A percentile compares a stretch with the other conserved stretches of the same genome.
Evolutionary conservation across 345 rosid species (phyloP).

Genomic region (Gossypium sturtianum): DNA sequence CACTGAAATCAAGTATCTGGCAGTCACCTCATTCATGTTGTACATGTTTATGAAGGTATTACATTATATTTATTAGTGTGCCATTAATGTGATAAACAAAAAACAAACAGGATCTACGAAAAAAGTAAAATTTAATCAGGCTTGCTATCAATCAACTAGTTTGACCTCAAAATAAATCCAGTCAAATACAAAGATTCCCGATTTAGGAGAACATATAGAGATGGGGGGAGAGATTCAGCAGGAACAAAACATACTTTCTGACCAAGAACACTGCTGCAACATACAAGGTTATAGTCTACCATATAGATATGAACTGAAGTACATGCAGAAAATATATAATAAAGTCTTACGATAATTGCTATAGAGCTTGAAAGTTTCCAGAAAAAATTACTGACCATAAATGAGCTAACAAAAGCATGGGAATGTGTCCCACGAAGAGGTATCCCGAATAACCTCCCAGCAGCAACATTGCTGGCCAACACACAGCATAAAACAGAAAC

Average conservation of each 20-base stretch:
- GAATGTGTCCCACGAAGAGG: slow-evolving; percentile 98
- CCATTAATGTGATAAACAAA: background rate
- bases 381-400: slow-evolving; percentile 52
- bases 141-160: background rate
- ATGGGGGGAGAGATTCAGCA: background rate
- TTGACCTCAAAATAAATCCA: background rate
- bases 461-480: slow-evolving; percentile 79
- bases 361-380: background rate
- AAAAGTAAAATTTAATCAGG: background rate
- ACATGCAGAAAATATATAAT: background rate
- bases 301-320: background rate
- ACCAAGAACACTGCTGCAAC: background rate
- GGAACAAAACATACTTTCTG: background rate
- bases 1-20: background rate
- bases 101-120: background rate
- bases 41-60: background rate
- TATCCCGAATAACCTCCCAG: slow-evolving; percentile 83
- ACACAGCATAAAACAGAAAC: slow-evolving; percentile 9
- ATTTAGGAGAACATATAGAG: background rate
- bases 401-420: slow-evolving; percentile 98
- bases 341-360: background rate
- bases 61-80: background rate
- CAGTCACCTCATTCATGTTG: background rate
- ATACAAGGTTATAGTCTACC: background rate
- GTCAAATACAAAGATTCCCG: background rate